Evolutionary conservation across 2,329 filamentous ascomycete species (phyloP).

Genomic region (Aspergillus fijiensis): DNA sequence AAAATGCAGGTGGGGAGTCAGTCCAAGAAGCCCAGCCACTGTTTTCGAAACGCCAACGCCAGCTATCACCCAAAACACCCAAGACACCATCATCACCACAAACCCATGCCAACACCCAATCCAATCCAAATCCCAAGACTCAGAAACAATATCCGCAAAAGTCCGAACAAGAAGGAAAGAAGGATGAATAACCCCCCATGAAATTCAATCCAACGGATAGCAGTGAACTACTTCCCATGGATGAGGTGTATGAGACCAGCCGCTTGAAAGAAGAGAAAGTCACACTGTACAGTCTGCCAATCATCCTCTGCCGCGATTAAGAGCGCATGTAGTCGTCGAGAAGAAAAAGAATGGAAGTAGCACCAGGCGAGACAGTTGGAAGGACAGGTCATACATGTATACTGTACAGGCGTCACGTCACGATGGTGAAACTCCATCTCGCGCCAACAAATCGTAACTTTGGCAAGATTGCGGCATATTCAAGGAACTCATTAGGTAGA

Average conservation of each 20-base stretch:
- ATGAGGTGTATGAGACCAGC: conserved; percentile 2
- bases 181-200: no score
- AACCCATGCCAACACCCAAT: background rate
- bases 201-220: background rate
- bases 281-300: conserved; percentile 9
- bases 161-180: background rate
- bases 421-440: no score
- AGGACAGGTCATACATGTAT: conserved; percentile 26
- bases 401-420: conserved; percentile 18
- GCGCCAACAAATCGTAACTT: conserved; percentile 3
- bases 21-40: background rate
- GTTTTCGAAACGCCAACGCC: conserved; percentile 8
- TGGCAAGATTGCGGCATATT: background rate
- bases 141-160: background rate
- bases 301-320: background rate
- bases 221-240: background rate
- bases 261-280: conserved; percentile 4
- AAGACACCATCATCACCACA: background rate
- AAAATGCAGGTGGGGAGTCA: background rate
- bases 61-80: background rate
- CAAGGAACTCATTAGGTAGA: conserved; percentile 27
- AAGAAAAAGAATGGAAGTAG: background rate
- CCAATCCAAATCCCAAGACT: background rate
- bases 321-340: background rate
- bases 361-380: conserved; percentile 14